Evolutionary conservation across 257 asterid species (phyloP), one percentile per base, ranked within the genome.

Genomic region (Prunella vulgaris): DNA sequence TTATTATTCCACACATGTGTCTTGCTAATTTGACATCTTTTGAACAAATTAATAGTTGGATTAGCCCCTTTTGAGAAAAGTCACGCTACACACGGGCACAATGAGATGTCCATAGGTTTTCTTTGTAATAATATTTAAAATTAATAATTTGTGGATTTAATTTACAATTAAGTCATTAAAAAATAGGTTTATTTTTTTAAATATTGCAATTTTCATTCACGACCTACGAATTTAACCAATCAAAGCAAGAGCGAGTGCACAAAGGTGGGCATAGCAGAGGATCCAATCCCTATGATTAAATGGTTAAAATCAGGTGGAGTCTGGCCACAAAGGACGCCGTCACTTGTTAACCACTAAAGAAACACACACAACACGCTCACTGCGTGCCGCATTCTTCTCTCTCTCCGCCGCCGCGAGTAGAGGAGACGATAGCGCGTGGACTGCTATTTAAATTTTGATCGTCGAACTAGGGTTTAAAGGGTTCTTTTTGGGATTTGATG

Each of bases 401-500:
- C 68, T 56, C 72, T 33, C 82, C 77, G 56, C 76, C 69, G 20
- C 74, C 77, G 75, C 69, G 52, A 28, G 14, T 65, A 42, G 60
- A 24, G 13, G 68, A 59, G 51, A 38, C 40, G 46, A 53, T 15
- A 8, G 21, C 37, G 62, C 69, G 69, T 60, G 18, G 64, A 35
- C 15, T 76, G 72, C 28, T 28, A 18, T 24, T 24, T 49, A 32
- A 15, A 8, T 37, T 57, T 64, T 48, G 79, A 74, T 77, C 69
- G 76, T 69, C 53, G 61, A 64, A 15, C 60, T 72, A 73, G 76
- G 64, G 58, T 62, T 66, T 37, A 10, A 1, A 25, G 2, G 17
- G 13, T 37, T 32, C 62, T 33, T 2, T 5, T 53, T 76, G 71
- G 77, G 77, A 67, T 64, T 76, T 76, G 81, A 91, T 81, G 98